These are phyloP conservation scores for Globisporangium sylvaticum DNA, from an alignment of 352 stramenopile species.

Conservation along the genomic window DNA sequence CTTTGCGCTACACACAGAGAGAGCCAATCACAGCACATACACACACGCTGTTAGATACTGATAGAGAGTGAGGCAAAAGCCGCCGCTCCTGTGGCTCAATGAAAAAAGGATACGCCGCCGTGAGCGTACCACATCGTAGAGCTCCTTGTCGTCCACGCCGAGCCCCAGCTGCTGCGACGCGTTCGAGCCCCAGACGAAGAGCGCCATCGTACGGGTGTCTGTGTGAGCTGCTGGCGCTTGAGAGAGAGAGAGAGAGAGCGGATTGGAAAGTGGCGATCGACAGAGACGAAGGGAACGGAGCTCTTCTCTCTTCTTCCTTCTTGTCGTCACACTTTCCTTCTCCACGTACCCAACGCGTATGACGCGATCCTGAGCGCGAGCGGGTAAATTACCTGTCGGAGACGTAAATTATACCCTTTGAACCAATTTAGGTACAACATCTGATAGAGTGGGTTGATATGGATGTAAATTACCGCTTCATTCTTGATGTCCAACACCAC, in stretches of 20 bases:
- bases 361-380: not conserved
- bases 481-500: not conserved
- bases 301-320: not conserved
- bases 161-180: slow-evolving; percentile 68
- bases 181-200: slow-evolving; percentile 77
- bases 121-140: slow-evolving; percentile 48
- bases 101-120: not conserved
- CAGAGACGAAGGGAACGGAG: not conserved
- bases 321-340: not conserved
- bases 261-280: slow-evolving; percentile 4
- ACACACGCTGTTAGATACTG: not conserved
- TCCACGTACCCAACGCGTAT: not conserved
- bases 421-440: not conserved
- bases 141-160: slow-evolving; percentile 38
- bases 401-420: not conserved
- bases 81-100: not conserved
- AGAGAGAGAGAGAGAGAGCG: not conserved
- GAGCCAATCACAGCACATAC: not conserved
- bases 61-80: slow-evolving; percentile 2
- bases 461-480: not conserved
- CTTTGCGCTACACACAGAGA: slow-evolving; percentile 28
- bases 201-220: slow-evolving; percentile 40
- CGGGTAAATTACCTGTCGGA: not conserved
- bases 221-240: not conserved
- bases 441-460: not conserved